Evolutionary conservation across 139 green algal genomes (phyloP).

Genomic region (Coccomyxa sp.): DNA sequence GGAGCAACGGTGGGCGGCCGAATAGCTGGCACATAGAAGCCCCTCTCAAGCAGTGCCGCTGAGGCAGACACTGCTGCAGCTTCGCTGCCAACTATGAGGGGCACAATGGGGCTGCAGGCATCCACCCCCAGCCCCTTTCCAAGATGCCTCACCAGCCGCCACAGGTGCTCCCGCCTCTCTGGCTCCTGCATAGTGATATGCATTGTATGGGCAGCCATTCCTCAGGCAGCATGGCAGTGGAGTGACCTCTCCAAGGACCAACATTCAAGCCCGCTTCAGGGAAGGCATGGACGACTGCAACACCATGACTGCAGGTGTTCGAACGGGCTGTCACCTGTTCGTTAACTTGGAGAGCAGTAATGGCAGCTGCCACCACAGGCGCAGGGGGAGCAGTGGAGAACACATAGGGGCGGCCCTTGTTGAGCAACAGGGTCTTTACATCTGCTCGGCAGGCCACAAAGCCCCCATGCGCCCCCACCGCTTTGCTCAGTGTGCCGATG

Average conservation of each 20-base stretch:
- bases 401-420: constrained; percentile 58
- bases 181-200: constrained; percentile 47
- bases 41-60: constrained; percentile 45
- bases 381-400: constrained; percentile 83
- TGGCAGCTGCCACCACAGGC: constrained; percentile 72
- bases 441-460: constrained; percentile 72
- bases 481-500: constrained; percentile 94
- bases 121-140: constrained; percentile 41
- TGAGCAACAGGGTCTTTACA: constrained; percentile 67
- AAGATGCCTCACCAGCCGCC: constrained; percentile 39
- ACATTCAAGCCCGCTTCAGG: too few relatives aligned
- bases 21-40: constrained; percentile 89
- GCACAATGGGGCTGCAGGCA: constrained; percentile 73
- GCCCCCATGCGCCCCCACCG: constrained; percentile 76
- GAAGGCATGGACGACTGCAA: too few relatives aligned
- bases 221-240: neutral
- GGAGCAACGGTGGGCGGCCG: constrained; percentile 84
- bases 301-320: too few relatives aligned
- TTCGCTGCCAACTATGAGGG: constrained; percentile 78
- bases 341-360: constrained; percentile 43
- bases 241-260: too few relatives aligned
- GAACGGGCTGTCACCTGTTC: neutral
- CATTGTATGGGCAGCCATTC: neutral
- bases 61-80: constrained; percentile 47
- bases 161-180: constrained; percentile 69